These are phyloP conservation scores for Nigrograna mackinnonii DNA, from an alignment of 2,329 filamentous ascomycete genomes.

Conservation along the genomic window DNA sequence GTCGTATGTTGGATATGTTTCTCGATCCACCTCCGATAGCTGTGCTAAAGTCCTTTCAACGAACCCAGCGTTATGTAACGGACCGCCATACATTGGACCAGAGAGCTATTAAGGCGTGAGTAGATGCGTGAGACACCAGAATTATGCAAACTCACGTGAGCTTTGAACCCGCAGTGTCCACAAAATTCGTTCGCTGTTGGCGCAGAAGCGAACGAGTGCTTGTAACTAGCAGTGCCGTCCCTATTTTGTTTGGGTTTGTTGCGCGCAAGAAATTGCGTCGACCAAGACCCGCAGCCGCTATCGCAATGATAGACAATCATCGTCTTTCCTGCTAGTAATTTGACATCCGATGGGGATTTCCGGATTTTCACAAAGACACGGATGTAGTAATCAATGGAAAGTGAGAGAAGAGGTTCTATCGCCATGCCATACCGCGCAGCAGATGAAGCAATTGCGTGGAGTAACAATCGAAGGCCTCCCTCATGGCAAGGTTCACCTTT, in stretches of 20 bases:
- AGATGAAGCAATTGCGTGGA: slow-evolving; percentile 78
- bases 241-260: slow-evolving; percentile 71
- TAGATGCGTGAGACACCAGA: neutral
- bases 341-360: slow-evolving; percentile 82
- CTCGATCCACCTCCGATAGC: slow-evolving; percentile 67
- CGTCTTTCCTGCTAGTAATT: slow-evolving; percentile 85
- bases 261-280: slow-evolving; percentile 75
- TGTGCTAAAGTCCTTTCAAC: slow-evolving; percentile 76
- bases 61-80: slow-evolving; percentile 82
- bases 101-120: too few species aligned
- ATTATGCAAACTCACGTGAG: slow-evolving; percentile 57
- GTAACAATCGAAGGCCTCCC: slow-evolving; percentile 81
- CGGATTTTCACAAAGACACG: slow-evolving; percentile 84
- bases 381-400: slow-evolving; percentile 95
- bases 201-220: slow-evolving; percentile 74
- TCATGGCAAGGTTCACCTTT: slow-evolving; percentile 89
- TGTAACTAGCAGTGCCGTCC: slow-evolving; percentile 70
- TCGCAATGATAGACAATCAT: slow-evolving; percentile 95
- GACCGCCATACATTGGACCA: slow-evolving; percentile 94
- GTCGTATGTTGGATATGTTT: slow-evolving; percentile 76
- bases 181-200: slow-evolving; percentile 71
- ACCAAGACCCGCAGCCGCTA: slow-evolving; percentile 87
- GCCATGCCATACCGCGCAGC: slow-evolving; percentile 84
- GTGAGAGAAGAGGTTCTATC: slow-evolving; percentile 86
- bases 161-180: slow-evolving; percentile 82